phyloP scores from a whole-genome alignment of 2,329 filamentous ascomycete species.

The Ceratocystis ficicola region DNA sequence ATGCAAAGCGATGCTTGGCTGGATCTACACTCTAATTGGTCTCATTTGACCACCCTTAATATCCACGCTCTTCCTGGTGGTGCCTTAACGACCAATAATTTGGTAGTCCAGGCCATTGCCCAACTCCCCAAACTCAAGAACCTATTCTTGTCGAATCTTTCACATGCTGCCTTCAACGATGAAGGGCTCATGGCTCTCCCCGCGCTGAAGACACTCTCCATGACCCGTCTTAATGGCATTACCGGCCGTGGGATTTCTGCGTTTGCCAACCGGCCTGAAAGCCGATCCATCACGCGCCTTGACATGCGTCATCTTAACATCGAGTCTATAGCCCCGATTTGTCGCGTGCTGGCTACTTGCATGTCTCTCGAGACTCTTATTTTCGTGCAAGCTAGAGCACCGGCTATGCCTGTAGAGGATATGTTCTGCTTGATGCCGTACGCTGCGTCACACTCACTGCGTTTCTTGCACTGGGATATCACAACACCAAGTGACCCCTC shows the following conservation, averaged over 20 bases:
- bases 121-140: conserved; percentile 44
- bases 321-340: conserved; percentile 44
- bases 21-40: conserved; percentile 43
- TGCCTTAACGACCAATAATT: conserved; percentile 39
- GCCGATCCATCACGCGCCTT: conserved; percentile 37
- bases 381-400: conserved; percentile 43
- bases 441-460: conserved; percentile 43
- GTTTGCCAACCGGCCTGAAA: conserved; percentile 41
- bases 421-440: conserved; percentile 52
- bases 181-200: conserved; percentile 43
- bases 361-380: conserved; percentile 38
- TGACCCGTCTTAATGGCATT: conserved; percentile 45
- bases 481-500: conserved; percentile 36
- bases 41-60: conserved; percentile 42
- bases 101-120: conserved; percentile 40
- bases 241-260: conserved; percentile 44
- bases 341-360: conserved; percentile 48
- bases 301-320: conserved; percentile 46
- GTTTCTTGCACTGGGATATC: conserved; percentile 53
- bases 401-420: conserved; percentile 43
- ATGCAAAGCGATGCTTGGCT: conserved; percentile 37
- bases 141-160: conserved; percentile 47
- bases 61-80: conserved; percentile 48
- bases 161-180: conserved; percentile 46
- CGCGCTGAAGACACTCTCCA: conserved; percentile 41